Base-by-base conservation (phyloP, 176 grass and related monocot species). In the Eleusine coracana region DNA sequence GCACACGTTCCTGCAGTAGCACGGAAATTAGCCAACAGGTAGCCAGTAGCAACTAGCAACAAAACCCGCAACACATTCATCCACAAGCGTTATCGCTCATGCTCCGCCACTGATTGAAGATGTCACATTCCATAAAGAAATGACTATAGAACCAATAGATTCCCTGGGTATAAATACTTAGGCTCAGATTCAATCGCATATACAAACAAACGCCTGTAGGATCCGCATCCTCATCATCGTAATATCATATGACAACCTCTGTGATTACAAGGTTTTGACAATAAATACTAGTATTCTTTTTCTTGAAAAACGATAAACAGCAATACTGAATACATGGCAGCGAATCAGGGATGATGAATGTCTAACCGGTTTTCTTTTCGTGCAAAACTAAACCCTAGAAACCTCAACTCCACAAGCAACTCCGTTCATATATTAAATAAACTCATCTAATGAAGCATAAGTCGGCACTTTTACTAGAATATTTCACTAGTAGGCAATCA, bases 351-450 rank as follows among this genome's bases (percentile, higher is more conserved):
- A 68, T 75, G 2, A 49, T 73, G 27, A 51, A 79, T 62, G 20
- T 41, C 52, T 38, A 68, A 37, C n/a, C n/a, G 12, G 68, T 41
- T 80, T 70, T 41, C n/a, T 12, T 73, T 68, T 8, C 29, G 46
- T n/a, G 29, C 60, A n/a, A 84, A 68, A 41, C 49, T 84, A 73
- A 29, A 79, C 4, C 62, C 4, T 42, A 31, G 46, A 25, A 55
- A 17, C 18, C 31, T 83, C 27, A 34, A 34, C 31, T 78, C 46
- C 58, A 5, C 46, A 74, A 68, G 68, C 41, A 84, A 60, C 0
- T 44, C 0, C 21, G 10, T 66, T 73, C 29, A 64, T 50, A 76
- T 50, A 76, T 29, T 38, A 61, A 15, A 11, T 15, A 82, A 46
- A 59, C 7, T 38, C 5, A 77, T 59, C 20, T 50, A 27, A 17